phyloP scores from a whole-genome alignment of 106 monocot species.

The Dendrobium huoshanense region DNA sequence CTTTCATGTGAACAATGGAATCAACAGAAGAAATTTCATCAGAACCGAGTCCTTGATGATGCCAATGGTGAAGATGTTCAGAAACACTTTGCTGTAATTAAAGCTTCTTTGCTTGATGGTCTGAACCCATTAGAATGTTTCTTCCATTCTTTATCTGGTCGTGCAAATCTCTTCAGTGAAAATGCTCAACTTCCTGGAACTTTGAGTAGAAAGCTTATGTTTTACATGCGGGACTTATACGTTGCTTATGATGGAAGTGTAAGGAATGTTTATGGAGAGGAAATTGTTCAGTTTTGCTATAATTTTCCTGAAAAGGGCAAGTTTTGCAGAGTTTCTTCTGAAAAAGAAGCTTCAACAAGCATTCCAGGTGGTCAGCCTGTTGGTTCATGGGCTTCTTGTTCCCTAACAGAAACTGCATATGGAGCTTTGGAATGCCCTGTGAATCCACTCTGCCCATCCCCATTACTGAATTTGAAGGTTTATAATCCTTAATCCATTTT shows the following conservation, averaged over 20 bases:
- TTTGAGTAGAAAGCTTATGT: slow-evolving; percentile 77
- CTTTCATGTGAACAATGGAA: slow-evolving; percentile 42
- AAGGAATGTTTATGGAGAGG: slow-evolving; percentile 65
- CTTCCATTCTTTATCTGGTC: slow-evolving; percentile 57
- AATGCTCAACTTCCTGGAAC: slow-evolving; percentile 85
- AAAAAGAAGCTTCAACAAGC: not conserved
- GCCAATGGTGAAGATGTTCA: slow-evolving; percentile 8
- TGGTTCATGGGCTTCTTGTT: slow-evolving; percentile 72
- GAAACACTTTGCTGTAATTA: slow-evolving; percentile 44
- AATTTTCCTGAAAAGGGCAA: slow-evolving; percentile 10
- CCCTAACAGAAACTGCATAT: slow-evolving; percentile 92
- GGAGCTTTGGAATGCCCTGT: slow-evolving; percentile 69
- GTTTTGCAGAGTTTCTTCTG: not conserved
- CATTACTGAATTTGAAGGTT: slow-evolving; percentile 76
- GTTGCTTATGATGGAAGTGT: slow-evolving; percentile 86
- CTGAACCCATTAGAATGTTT: slow-evolving; percentile 78
- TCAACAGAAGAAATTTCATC: slow-evolving; percentile 15
- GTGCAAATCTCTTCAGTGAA: slow-evolving; percentile 60
- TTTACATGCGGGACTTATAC: slow-evolving; percentile 69
- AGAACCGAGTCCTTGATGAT: not conserved
- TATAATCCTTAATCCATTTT: slow-evolving; percentile 5
- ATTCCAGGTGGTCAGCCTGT: slow-evolving; percentile 56
- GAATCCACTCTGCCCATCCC: slow-evolving; percentile 56
- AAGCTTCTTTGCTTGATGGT: slow-evolving; percentile 73
- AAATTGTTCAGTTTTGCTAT: slow-evolving; percentile 70